Base-by-base conservation (phyloP, 2,329 filamentous ascomycete genomes). In the Gnomoniopsis smithogilvyi region DNA sequence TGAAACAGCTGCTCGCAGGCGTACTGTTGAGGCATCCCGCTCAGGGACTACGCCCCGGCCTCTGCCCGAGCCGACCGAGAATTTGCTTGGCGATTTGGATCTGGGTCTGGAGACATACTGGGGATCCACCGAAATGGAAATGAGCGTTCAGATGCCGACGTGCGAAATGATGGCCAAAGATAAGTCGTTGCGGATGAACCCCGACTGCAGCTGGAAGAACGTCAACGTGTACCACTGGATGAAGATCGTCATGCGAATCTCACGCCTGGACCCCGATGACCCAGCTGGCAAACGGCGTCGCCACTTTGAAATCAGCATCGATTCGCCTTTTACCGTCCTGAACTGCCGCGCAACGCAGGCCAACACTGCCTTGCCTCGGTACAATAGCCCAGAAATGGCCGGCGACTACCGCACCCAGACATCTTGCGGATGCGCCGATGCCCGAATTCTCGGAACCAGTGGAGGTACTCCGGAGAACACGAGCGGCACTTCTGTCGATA, bases 171-270 rank as follows among this genome's bases (percentile, higher is more conserved):
- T 96, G 88, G 85, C 89, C 22, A 89, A 88, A 67, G 88, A 93
- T 68, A 82, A 81, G 70, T 72, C 73, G 10, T 58, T 83, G 41
- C 83, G 85, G 61, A 76, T 97, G 60, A 89, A 96, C 70, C 94
- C 94, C 55, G 92, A 96, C 70, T 96, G 92, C 56, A 96, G 92
- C 59, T 96, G 94, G 80, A 90, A 92, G 69, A 96, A 96, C 63
- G 94, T 96, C 54, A 91, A 95, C 67, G 92, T 97, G 56, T 92
- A 91, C 70, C 93, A 97, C 71, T 96, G 92, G 92, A 96, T 97
- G 73, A 96, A 96, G 91, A 92, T 96, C 68, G 92, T 96, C 62
- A 91, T 97, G 86, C 89, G 93, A 54, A 87, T 97, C 50, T 96
- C 92, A 33, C 92, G 91, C 66, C 78, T 89, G 15, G 93, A 96